Evolutionary conservation across 331 rosid genomes (phyloP), one percentile per base, ranked within the genome.

Genomic region (Erythrophleum ivorense): DNA sequence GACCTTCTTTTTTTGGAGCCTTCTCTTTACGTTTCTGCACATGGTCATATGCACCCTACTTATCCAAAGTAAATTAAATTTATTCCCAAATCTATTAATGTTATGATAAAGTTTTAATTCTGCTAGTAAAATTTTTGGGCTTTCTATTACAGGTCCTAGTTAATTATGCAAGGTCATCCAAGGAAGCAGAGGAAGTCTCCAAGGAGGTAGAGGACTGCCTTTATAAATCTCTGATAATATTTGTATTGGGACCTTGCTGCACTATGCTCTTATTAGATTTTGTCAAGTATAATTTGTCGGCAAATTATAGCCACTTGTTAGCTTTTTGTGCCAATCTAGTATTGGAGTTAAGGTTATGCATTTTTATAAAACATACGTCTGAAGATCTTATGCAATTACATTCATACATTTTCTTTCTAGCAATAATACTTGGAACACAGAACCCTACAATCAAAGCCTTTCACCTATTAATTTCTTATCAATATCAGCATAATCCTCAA

Each of bases 161-260:
- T 64, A 94, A 94, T 85, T 94, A 94, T 73, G 95, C 95, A 67
- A 91, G 89, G 77, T 94, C 95, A 33, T 86, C 91, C 75, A 90
- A 83, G 79, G 95, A 94, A 90, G 98, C 95, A 14, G 90, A 90
- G 74, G 97, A 94, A 81, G 97, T 91, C 72, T 83, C 94, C 57
- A 89, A 85, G 84, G 89, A 89, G 97, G 98, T 91, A 82, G 63
- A 48, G 9, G n/a, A 76, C 67, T 34, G 54, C 53, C 24, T 43
- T 41, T 41, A 40, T 68, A n/a, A 19, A 38, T 67, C 11, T 69
- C 10, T 69, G 43, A 34, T 63, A 63, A 62, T 34, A 64, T 36
- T 15, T 34, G 12, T 14, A 0, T 64, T 34, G 21, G 43, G 68
- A 31, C 68, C 43, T 63, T 33, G 36, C 43, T 63, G 19, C 68